Evolutionary conservation across 129 eudicot species (phyloP).

Genomic region (Oenanthe sinensis): DNA sequence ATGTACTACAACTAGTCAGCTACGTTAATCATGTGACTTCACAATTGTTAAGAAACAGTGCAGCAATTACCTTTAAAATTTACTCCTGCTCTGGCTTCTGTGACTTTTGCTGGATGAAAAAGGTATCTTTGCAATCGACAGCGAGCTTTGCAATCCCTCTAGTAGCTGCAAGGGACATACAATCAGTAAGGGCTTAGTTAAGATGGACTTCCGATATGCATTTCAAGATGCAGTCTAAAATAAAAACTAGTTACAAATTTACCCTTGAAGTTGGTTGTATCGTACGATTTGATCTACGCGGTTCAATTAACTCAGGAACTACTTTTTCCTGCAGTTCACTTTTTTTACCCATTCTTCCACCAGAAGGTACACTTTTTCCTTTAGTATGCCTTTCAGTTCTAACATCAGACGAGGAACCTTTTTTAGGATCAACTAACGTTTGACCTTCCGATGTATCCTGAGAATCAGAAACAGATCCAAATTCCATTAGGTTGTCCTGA

Average conservation of each 20-base stretch:
- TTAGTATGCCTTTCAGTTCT: neutral
- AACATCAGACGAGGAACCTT: slow-evolving; percentile 19
- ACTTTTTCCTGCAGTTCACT: slow-evolving; percentile 29
- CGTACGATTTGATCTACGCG: slow-evolving; percentile 85
- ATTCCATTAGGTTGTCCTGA: slow-evolving; percentile 22
- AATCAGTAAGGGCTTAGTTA: neutral
- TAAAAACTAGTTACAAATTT: slow-evolving; percentile 1
- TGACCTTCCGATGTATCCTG: slow-evolving; percentile 32
- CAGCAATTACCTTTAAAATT: slow-evolving; percentile 40
- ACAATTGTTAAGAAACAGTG: neutral
- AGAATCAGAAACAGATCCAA: slow-evolving; percentile 25
- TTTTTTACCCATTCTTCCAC: slow-evolving; percentile 5
- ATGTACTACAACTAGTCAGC: neutral
- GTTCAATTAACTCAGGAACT: slow-evolving; percentile 44
- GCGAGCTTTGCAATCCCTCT: slow-evolving; percentile 90
- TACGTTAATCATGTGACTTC: neutral
- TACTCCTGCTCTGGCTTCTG: slow-evolving; percentile 38
- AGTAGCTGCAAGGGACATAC: slow-evolving; percentile 40
- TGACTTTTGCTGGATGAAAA: slow-evolving; percentile 50
- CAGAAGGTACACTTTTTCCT: slow-evolving; percentile 1
- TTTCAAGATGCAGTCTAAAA: neutral
- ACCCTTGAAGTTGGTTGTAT: slow-evolving; percentile 99
- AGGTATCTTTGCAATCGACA: slow-evolving; percentile 56
- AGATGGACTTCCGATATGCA: neutral
- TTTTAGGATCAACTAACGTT: slow-evolving; percentile 28